Conservation (phyloP, 177 flowering plant genomes). For the Vitis hybrid region DNA sequence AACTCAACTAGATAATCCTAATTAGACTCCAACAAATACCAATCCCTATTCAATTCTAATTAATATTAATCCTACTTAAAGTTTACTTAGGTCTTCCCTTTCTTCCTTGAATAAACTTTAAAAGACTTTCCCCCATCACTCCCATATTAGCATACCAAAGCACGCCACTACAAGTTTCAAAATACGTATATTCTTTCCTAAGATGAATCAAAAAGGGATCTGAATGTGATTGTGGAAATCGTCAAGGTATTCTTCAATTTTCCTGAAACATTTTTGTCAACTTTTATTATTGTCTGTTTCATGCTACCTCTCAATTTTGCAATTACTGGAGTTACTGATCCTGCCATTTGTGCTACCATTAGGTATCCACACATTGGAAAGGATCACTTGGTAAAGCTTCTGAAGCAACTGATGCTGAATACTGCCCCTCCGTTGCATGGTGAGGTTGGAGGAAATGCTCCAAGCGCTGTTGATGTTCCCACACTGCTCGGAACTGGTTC, state of each 20-base stretch:
- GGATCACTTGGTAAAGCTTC: slow-evolving; percentile 87
- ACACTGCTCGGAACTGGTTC: slow-evolving; percentile 83
- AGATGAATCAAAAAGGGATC: neutral
- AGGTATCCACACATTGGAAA: slow-evolving; percentile 87
- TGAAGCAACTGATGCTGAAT: slow-evolving; percentile 70
- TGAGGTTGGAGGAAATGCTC: slow-evolving; percentile 45
- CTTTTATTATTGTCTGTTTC: neutral
- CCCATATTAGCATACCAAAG: neutral
- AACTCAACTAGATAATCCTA: too few species aligned
- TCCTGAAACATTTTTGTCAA: neutral
- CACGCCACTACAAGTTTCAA: neutral
- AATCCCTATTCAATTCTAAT: too few species aligned
- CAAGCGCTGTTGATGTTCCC: slow-evolving; percentile 88
- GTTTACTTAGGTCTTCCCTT: too few species aligned
- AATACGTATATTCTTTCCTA: neutral
- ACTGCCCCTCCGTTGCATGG: slow-evolving; percentile 40
- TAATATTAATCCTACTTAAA: too few species aligned
- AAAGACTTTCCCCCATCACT: too few species aligned
- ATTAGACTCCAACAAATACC: too few species aligned
- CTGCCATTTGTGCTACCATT: slow-evolving; percentile 13
- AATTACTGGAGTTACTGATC: neutral
- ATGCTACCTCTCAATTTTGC: neutral
- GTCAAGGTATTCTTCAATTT: too few species aligned
- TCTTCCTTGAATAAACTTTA: too few species aligned
- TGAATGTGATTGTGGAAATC: too few species aligned